Base-by-base conservation (phyloP, 73 alveolate species). In the Paraurostyla sp. region DNA sequence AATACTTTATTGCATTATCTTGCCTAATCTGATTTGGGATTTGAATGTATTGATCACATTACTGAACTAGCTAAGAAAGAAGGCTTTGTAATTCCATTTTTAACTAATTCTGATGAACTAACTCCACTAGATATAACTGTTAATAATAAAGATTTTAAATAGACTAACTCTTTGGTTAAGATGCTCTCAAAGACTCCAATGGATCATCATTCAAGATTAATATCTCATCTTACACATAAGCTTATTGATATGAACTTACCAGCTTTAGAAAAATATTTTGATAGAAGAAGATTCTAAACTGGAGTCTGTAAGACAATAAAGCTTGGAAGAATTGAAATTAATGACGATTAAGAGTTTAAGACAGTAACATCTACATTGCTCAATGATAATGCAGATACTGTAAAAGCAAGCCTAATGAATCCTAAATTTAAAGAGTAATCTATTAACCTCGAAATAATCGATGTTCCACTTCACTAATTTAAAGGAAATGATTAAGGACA, bases 231-330 rank as follows among this genome's bases (percentile, higher is more conserved):
- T 35, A 36, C 52, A n/a, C 89, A 76, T 1, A 78, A 78, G 40
- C 62, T 78, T 4, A 40, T 78, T 40, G 89, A 78, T 29, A 78
- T 78, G 89, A 54, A 54, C 52, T 40, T 78, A 4, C 89, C 89
- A 9, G 60, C 76, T 50, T 43, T 78, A 4, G 89, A 78, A 3
- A 78, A 78, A 27, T 78, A 78, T 36, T 78, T 78, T 35, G 89
- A 78, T 23, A 22, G 50, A 29, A 78, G 89, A 54, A 50, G 46
- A 29, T 78, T 78, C 78, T 43, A 78, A 54, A 78, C 73, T 43
- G 89, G 89, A 1, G 89, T 54, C 59, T 78, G 80, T 60, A 78
- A 78, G 52, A 6, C 80, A 11, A 51, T 78, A 6, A 78, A 54
- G 20, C 78, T 78, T 20, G 80, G 62, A 11, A 78, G 69, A 52